Percentiles rank a stretch among this genome's conserved stretches.
Conservation (phyloP, 495 filamentous ascomycete species). For the Cercophora newfieldiana region DNA sequence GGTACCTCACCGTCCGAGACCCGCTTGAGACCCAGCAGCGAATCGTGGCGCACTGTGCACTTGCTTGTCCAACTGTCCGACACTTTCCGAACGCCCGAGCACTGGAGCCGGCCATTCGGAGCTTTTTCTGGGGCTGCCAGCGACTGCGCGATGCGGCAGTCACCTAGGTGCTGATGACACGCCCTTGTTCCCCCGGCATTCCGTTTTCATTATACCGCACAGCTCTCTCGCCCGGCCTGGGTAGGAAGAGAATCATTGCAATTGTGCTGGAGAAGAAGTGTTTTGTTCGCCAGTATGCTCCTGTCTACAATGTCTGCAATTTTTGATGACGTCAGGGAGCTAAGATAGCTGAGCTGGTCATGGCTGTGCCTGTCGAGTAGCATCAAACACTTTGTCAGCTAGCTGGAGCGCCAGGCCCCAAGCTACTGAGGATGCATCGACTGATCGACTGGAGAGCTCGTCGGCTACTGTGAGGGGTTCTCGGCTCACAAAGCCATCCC, state of each 20-base stretch:
- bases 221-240: background rate
- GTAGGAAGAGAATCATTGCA: background rate
- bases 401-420: background rate
- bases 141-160: background rate
- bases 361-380: background rate
- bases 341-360: no score
- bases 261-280: background rate
- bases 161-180: background rate
- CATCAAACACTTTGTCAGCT: background rate
- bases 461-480: background rate
- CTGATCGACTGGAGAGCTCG: background rate
- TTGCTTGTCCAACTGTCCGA: background rate
- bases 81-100: conserved; percentile 2
- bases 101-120: conserved; percentile 15
- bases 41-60: background rate
- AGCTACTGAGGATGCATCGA: background rate
- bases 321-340: background rate
- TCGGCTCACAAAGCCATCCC: background rate
- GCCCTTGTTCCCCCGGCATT: background rate
- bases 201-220: background rate
- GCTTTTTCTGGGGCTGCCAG: conserved; percentile 13
- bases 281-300: background rate
- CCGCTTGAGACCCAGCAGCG: background rate
- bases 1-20: background rate
- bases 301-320: background rate